Percentiles rank a stretch among this genome's conserved stretches.
These are phyloP conservation scores for Metschnikowia vanudenii DNA, from an alignment of 805 yeast genomes.

Conservation along the genomic window DNA sequence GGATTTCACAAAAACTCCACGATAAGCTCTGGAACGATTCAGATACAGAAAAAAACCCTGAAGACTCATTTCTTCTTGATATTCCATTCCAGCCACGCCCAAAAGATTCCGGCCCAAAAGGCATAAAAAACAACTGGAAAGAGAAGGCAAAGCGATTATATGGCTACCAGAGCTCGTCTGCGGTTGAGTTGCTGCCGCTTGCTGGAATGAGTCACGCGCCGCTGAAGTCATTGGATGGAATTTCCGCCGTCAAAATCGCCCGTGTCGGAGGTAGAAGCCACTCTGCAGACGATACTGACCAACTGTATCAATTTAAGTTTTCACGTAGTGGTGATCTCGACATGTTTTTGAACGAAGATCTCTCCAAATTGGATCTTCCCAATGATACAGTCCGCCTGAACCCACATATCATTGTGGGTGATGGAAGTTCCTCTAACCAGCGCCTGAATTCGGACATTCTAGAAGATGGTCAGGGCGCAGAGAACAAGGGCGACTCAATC, in stretches of 20 bases:
- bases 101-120: not conserved
- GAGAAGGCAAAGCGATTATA: conserved; percentile 15
- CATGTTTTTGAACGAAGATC: not conserved
- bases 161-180: conserved; percentile 9
- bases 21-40: conserved; percentile 33
- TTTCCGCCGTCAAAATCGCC: conserved; percentile 7
- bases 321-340: conserved; percentile 2
- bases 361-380: not conserved
- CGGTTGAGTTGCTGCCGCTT: conserved; percentile 2
- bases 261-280: conserved; percentile 7
- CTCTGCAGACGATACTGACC: conserved; percentile 3
- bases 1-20: conserved; percentile 24
- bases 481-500: conserved; percentile 1
- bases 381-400: not conserved
- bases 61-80: conserved; percentile 9
- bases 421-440: not conserved
- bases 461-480: not conserved
- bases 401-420: conserved; percentile 9
- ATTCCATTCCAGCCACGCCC: conserved; percentile 9
- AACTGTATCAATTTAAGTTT: conserved; percentile 4
- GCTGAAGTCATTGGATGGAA: conserved; percentile 12
- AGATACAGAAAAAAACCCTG: conserved; percentile 11
- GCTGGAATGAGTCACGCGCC: not conserved
- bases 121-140: conserved; percentile 11
- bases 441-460: not conserved